Conservation (phyloP, 2,329 filamentous ascomycete species). For the Aspergillus sclerotialis region DNA sequence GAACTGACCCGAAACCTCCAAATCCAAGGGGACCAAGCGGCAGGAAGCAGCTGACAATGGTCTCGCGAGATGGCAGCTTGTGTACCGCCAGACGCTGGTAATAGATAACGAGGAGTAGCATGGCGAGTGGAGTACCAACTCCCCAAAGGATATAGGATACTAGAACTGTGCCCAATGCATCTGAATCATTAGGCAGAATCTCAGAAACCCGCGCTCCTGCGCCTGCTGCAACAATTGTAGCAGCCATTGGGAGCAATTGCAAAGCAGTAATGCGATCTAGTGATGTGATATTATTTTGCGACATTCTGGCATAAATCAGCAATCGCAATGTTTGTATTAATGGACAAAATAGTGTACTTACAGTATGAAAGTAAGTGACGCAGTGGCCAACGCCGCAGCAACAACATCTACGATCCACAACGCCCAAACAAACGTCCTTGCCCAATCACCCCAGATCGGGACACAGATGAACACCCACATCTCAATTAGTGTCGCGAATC, state of each 20-base stretch:
- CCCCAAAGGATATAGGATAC: conserved; percentile 64
- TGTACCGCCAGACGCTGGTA: conserved; percentile 62
- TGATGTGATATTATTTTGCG: conserved; percentile 24
- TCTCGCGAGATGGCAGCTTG: conserved; percentile 58
- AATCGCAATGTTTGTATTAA: conserved; percentile 5
- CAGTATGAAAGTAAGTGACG: conserved; percentile 51
- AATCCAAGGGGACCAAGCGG: conserved; percentile 62
- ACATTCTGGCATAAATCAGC: conserved; percentile 29
- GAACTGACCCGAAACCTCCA: conserved; percentile 49
- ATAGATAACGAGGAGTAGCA: conserved; percentile 60
- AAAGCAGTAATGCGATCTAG: conserved; percentile 57
- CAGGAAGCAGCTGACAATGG: conserved; percentile 61
- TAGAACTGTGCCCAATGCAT: conserved; percentile 57
- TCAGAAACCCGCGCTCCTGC: conserved; percentile 58
- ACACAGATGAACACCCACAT: conserved; percentile 54
- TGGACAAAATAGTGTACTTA: conserved; percentile 24
- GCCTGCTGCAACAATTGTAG: conserved; percentile 58
- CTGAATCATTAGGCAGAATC: conserved; percentile 47
- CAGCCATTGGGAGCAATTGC: conserved; percentile 60
- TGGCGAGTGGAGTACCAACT: conserved; percentile 54
- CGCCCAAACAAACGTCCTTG: conserved; percentile 40
- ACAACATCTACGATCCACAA: conserved; percentile 46
- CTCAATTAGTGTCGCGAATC: conserved; percentile 57
- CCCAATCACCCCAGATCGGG: conserved; percentile 50
- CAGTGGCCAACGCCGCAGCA: conserved; percentile 35